These are phyloP conservation scores for Casuarina equisetifolia DNA, from an alignment of 306 rosid species.

Conservation along the genomic window DNA sequence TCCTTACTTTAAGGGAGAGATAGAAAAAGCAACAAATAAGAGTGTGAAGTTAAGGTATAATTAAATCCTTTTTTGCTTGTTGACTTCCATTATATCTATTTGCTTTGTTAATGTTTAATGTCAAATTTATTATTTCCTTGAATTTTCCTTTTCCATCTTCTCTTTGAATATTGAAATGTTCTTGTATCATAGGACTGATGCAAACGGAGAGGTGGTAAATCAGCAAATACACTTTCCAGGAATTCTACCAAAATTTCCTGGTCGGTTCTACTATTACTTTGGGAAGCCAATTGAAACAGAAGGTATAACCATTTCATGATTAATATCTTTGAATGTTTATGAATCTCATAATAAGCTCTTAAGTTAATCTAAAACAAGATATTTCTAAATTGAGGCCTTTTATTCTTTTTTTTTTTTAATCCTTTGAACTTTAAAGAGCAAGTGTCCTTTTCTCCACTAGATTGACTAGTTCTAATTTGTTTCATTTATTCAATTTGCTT, in stretches of 20 bases:
- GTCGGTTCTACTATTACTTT: conserved; percentile 74
- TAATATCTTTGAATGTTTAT: neutral
- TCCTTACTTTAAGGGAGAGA: conserved; percentile 53
- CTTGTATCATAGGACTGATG: conserved; percentile 40
- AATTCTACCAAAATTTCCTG: conserved; percentile 76
- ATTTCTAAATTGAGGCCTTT: neutral
- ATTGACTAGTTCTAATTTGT: neutral
- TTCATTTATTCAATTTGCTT: no score
- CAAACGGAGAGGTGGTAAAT: conserved; percentile 71
- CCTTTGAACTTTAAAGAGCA: neutral
- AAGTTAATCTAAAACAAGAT: neutral
- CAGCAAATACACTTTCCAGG: conserved; percentile 71
- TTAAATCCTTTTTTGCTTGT: conserved; percentile 15
- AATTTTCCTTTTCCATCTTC: neutral
- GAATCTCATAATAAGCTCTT: conserved; percentile 8
- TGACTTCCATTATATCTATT: conserved; percentile 6
- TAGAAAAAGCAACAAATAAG: conserved; percentile 55
- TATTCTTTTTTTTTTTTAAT: neutral
- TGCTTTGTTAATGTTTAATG: neutral
- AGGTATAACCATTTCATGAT: conserved; percentile 42
- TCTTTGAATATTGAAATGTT: conserved; percentile 1
- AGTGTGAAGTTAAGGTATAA: conserved; percentile 54
- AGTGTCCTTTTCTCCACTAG: neutral
- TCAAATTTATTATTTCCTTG: neutral
- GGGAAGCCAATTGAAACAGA: conserved; percentile 85